Evolutionary conservation across 2,329 filamentous ascomycete genomes (phyloP), one percentile per base, ranked within the genome.

Genomic region (Phyllosticta citriasiana): DNA sequence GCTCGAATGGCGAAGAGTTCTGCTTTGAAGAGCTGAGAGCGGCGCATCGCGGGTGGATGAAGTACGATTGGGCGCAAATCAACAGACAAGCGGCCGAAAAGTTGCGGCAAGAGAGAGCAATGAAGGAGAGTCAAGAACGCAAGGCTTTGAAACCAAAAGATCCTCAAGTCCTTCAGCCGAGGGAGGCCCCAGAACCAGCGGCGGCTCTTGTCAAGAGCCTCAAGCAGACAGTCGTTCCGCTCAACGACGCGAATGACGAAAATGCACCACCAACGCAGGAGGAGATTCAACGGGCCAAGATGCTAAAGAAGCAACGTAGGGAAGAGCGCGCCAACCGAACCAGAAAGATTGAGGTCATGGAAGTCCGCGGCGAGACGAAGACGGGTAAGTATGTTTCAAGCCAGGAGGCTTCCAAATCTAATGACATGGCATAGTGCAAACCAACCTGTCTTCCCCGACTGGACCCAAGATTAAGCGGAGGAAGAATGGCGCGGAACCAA

Each of bases 1-100:
- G 88, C 63, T 81, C 85, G 1, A 70, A 71, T 60, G 84, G 84
- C 2, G 85, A 85, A 33, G 93, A 97, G 73, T 82, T 89, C 64
- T 93, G 89, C 69, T 96, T 97, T 70, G 94, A 99, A 71, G 94
- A 99, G 75, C 77, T 99, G 24, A 85, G 91, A 76, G 93, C 93
- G 30, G 82, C 81, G 52, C 84, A 84, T 66, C 83, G 89, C 61
- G 93, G 93, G 0, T 86, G 82, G 82, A 72, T 82, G 63, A 70
- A 79, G 58, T 78, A 76, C 65, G 77, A 84, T 65, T 85, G 83
- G 82, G 69, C 67, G 66, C 73, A 64, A 61, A 67, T 70, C 6
- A 69, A 70, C 68, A 71, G 76, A 55, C 53, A 69, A 51, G 55
- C 52, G 19, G 55, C 30, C 9, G 55, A 53, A 50, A 54, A 50